These are phyloP conservation scores for Pseudocercospora macadamiae DNA, from an alignment of 2,329 filamentous ascomycete genomes.

Conservation along the genomic window DNA sequence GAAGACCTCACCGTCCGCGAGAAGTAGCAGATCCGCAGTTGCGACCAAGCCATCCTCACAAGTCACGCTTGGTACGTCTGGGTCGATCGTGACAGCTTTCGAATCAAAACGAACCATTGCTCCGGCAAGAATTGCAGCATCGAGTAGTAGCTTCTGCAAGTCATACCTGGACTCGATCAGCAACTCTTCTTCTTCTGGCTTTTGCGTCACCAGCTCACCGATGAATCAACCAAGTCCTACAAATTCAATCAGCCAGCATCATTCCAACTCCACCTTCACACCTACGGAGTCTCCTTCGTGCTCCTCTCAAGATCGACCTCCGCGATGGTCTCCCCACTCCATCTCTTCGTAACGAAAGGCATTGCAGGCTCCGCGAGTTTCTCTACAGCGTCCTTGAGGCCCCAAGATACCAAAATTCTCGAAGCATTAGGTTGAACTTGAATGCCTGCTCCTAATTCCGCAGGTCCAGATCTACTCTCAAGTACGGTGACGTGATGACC, in stretches of 20 bases:
- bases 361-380: not conserved
- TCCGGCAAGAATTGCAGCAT: not conserved
- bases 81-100: not conserved
- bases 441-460: conserved; percentile 32
- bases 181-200: too few species aligned
- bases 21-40: not conserved
- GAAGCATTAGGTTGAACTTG: conserved; percentile 7
- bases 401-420: not conserved
- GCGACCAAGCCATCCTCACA: not conserved
- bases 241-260: not conserved
- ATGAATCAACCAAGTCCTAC: conserved; percentile 2
- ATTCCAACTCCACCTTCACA: too few species aligned
- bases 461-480: conserved; percentile 40
- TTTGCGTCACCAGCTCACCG: not conserved
- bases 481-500: conserved; percentile 42
- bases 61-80: not conserved
- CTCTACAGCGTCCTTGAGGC: not conserved
- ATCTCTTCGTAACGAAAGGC: not conserved
- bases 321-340: too few species aligned
- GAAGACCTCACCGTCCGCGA: not conserved
- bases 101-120: not conserved
- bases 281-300: too few species aligned
- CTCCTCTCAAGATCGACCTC: too few species aligned
- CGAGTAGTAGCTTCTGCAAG: not conserved
- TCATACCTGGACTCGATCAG: not conserved